These are phyloP conservation scores for Phoma herbarum DNA, from an alignment of 2,329 filamentous ascomycete genomes.

Conservation along the genomic window DNA sequence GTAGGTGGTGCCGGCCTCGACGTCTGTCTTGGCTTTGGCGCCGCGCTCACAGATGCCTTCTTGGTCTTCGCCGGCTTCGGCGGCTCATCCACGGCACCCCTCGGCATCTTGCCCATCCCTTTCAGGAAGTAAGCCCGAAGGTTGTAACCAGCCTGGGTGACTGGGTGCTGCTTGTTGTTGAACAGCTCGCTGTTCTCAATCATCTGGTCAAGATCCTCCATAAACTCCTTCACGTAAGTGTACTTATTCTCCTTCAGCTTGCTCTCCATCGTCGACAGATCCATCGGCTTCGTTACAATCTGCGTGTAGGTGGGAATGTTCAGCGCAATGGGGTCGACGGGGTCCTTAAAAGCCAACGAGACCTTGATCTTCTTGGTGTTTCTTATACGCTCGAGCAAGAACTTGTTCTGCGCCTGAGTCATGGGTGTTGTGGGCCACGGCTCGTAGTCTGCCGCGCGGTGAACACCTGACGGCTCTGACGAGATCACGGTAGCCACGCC, in stretches of 20 bases:
- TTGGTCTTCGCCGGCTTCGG: constrained; percentile 65
- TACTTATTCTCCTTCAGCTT: constrained; percentile 79
- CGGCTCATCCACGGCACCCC: constrained; percentile 61
- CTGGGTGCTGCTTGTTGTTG: constrained; percentile 80
- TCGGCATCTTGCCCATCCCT: constrained; percentile 68
- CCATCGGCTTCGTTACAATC: constrained; percentile 80
- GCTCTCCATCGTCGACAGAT: constrained; percentile 81
- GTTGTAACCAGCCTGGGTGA: constrained; percentile 73
- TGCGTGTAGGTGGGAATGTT: constrained; percentile 77
- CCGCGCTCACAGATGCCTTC: constrained; percentile 44
- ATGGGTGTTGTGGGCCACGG: constrained; percentile 46
- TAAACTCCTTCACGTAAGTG: constrained; percentile 73
- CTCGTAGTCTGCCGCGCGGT: constrained; percentile 46
- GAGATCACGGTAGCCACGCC: constrained; percentile 39
- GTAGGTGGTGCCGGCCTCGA: constrained; percentile 54
- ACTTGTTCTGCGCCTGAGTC: constrained; percentile 67
- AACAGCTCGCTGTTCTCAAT: constrained; percentile 81
- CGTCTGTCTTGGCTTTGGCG: constrained; percentile 57
- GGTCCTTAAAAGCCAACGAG: constrained; percentile 76
- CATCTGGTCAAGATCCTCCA: constrained; percentile 78
- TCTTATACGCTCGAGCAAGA: constrained; percentile 71
- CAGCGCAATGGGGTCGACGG: constrained; percentile 80
- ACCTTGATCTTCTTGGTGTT: constrained; percentile 87
- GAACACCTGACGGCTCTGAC: constrained; percentile 42
- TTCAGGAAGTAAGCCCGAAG: constrained; percentile 68